These are phyloP conservation scores for Metschnikowia drakensbergensis DNA, from an alignment of 805 yeast species.

Conservation along the genomic window DNA sequence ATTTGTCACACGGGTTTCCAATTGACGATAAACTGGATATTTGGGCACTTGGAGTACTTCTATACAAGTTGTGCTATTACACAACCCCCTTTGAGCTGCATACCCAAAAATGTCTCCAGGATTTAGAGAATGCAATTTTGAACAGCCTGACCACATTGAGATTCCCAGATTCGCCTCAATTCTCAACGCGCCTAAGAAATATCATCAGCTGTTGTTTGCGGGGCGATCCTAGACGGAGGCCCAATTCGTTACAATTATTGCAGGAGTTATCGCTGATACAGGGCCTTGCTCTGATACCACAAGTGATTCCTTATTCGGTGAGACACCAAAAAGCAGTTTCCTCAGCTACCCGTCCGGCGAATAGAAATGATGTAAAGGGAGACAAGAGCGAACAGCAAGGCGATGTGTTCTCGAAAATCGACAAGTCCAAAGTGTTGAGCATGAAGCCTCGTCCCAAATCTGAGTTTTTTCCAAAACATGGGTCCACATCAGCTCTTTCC, in stretches of 20 bases:
- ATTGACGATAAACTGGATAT: conserved; percentile 80
- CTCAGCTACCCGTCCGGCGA: background rate
- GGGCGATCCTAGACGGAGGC: conserved; percentile 67
- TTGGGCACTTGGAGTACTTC: conserved; percentile 80
- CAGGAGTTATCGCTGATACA: conserved; percentile 66
- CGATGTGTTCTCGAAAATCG: conserved; percentile 45
- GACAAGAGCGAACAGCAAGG: background rate
- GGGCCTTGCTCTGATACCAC: conserved; percentile 39
- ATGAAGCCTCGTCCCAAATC: conserved; percentile 16
- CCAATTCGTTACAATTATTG: conserved; percentile 66
- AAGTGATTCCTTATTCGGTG: conserved; percentile 40
- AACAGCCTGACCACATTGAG: conserved; percentile 48
- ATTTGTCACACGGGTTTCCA: conserved; percentile 61
- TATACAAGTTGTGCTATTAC: conserved; percentile 74
- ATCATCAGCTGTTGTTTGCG: conserved; percentile 58
- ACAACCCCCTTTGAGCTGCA: conserved; percentile 75
- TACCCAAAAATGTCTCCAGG: conserved; percentile 32
- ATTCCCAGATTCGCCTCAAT: conserved; percentile 41
- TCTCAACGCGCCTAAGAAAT: conserved; percentile 60
- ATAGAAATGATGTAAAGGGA: background rate
- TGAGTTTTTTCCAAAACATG: conserved; percentile 7
- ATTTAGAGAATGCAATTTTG: conserved; percentile 57
- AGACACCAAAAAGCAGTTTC: conserved; percentile 8
- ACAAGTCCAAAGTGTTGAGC: conserved; percentile 32
- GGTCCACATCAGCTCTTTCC: background rate